Conservation (phyloP, 495 filamentous ascomycete species). For the Aspergillus sclerotioniger region DNA sequence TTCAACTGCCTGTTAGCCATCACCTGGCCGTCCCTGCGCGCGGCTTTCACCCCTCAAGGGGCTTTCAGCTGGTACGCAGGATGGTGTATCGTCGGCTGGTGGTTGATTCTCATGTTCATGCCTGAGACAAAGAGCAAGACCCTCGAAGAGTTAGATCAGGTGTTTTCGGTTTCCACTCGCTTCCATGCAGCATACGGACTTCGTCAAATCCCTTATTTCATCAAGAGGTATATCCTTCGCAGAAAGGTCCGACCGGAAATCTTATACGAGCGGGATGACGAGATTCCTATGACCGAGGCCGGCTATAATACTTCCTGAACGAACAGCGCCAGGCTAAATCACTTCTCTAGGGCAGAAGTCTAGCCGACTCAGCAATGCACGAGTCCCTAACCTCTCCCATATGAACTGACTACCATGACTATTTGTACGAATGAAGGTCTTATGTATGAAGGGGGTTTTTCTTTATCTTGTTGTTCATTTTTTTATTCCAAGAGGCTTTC, state of each 20-base stretch:
- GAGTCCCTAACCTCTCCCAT: no score
- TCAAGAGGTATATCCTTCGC: constrained; percentile 45
- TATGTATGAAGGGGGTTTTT: no score
- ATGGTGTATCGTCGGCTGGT: constrained; percentile 44
- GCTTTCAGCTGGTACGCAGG: constrained; percentile 61
- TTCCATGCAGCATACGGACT: constrained; percentile 46
- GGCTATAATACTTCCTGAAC: constrained; percentile 26
- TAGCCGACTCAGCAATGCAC: no score
- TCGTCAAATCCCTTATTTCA: constrained; percentile 47
- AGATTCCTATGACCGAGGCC: constrained; percentile 15
- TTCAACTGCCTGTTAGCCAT: constrained; percentile 67
- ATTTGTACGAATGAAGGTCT: no score
- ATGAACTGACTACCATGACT: no score
- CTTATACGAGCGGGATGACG: constrained; percentile 40
- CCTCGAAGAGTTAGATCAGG: constrained; percentile 46
- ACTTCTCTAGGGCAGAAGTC: no score
- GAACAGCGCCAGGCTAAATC: background rate
- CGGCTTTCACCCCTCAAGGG: constrained; percentile 54
- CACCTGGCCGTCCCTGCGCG: constrained; percentile 60
- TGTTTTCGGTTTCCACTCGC: constrained; percentile 52
- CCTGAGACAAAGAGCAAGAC: constrained; percentile 46
- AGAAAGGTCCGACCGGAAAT: constrained; percentile 35
- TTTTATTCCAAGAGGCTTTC: background rate
- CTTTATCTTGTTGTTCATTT: no score
- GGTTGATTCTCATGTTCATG: constrained; percentile 36